Evolutionary conservation across 768 basidiomycete genomes (phyloP), one percentile per base, ranked within the genome.

Genomic region (Rickenella mellea): DNA sequence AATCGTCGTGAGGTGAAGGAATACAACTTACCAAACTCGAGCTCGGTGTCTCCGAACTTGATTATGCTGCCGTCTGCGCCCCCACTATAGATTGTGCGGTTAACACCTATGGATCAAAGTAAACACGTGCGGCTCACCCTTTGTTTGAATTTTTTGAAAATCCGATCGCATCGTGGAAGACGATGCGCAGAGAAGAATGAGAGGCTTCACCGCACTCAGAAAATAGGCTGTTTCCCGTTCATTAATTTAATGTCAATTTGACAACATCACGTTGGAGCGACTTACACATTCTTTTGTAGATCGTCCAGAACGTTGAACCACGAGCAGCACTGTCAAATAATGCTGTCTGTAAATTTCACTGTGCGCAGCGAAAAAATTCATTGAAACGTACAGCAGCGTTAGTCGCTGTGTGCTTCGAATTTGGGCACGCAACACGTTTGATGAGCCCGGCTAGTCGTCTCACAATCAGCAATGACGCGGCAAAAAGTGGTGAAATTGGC

Each of bases 141-240:
- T n/a, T n/a, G n/a, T n/a, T n/a, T n/a, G n/a, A n/a, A 2, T 43
- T 40, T 19, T 29, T 4, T 5, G 67, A 69, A 44, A 67, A 65
- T 11, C 63, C 69, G 43, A 69, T 69, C n/a, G 68, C 64, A 43
- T 69, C 69, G 49, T 70, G 64, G 58, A 66, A 66, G 12, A 60
- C 54, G 27, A 59, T 51, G 37, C 56, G 54, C 32, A 56, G 45
- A 19, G 55, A 47, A 35, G 49, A 53, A 27, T 57, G 56, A 12
- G 50, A 57, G 17, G 58, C 60, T 20, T 60, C 47, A 4, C 47
- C 44, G 21, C 47, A 48, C 26, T 24, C 27, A 8, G n/a, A n/a
- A n/a, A n/a, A n/a, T n/a, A n/a, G n/a, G n/a, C n/a, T n/a, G n/a
- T n/a, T n/a, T n/a, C n/a, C n/a, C n/a, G n/a, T n/a, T n/a, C n/a